Base-by-base conservation (phyloP, 2,329 filamentous ascomycete species). In the Ceratocystis cacaofunesta region DNA sequence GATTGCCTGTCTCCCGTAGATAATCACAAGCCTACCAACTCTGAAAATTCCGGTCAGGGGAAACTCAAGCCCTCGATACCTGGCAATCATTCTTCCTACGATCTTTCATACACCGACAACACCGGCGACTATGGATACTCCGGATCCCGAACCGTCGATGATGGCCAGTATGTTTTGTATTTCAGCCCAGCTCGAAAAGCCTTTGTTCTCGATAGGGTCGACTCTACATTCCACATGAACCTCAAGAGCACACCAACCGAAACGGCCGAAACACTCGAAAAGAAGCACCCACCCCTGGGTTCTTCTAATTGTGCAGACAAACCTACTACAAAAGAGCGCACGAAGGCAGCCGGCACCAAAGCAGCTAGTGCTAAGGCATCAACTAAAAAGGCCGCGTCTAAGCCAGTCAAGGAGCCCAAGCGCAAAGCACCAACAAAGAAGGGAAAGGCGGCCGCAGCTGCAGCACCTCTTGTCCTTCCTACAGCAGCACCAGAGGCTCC, bases 161-260 rank as follows among this genome's bases (percentile, higher is more conserved):
- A 81, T 66, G 78, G 77, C 65, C 80, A 85, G 72, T 86, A 83
- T 71, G 82, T 86, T 46, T 80, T 95, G 63, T 82, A 92, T 66
- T 94, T 92, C 72, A 89, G 95, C 74, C 80, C 86, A 7, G 78
- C 80, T 19, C 85, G 84, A 63, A 85, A 92, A 71, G 86, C 82
- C 65, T 94, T 94, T 69, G 85, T 94, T 32, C 80, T 96, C 65
- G 90, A 96, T 76, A 85, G 85, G 63, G 78, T 96, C 65, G 84
- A 90, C 72, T 87, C 86, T n/a, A 85, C 86, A 48, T 88, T 95
- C 75, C 86, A 90, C 71, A 92, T 96, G 86, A 96, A 96, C 74
- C 76, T 96, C 64, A 85, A 83, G 63, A 84, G 81, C 65, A 85
- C 85, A 15, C 89, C 87, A 1, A 82, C 80, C 69, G 86, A 87